phyloP scores from a whole-genome alignment of 2,329 filamentous ascomycete genomes.

The Talaromyces verruculosus region DNA sequence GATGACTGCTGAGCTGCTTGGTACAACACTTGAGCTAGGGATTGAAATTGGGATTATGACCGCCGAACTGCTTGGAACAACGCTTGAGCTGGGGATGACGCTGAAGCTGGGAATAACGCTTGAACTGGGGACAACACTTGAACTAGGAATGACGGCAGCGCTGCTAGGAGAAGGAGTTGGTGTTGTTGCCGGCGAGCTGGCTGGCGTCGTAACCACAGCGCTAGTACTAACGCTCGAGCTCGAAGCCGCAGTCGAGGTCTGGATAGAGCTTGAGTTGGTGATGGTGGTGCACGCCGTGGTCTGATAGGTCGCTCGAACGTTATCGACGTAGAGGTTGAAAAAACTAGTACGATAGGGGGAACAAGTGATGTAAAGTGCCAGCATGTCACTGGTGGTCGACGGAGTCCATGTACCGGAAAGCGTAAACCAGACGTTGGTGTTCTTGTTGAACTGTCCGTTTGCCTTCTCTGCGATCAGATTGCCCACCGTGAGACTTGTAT shows the following conservation, averaged over 20 bases:
- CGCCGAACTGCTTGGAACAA: neutral
- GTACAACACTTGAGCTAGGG: neutral
- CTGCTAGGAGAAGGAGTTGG: slow-evolving; percentile 1
- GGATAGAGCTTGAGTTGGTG: slow-evolving; percentile 1
- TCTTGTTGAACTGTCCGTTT: neutral
- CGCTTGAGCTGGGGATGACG: neutral
- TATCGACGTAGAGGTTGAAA: slow-evolving; percentile 2
- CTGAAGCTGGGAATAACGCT: neutral
- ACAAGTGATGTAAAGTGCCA: neutral
- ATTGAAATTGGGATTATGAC: neutral
- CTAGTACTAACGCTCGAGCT: neutral
- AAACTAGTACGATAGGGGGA: neutral
- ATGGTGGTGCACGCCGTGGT: neutral
- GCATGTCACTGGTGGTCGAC: neutral
- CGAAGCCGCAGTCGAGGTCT: neutral
- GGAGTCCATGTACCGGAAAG: slow-evolving; percentile 11
- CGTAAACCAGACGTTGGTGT: slow-evolving; percentile 1
- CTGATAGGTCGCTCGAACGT: neutral
- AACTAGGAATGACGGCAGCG: neutral
- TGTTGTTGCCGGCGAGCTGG: neutral
- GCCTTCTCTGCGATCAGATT: too few species aligned
- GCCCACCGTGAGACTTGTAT: neutral
- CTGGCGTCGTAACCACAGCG: neutral
- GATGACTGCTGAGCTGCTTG: neutral
- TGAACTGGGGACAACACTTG: neutral